These are phyloP conservation scores for Claviceps sp. DNA, from an alignment of 2,329 filamentous ascomycete species.

Conservation along the genomic window DNA sequence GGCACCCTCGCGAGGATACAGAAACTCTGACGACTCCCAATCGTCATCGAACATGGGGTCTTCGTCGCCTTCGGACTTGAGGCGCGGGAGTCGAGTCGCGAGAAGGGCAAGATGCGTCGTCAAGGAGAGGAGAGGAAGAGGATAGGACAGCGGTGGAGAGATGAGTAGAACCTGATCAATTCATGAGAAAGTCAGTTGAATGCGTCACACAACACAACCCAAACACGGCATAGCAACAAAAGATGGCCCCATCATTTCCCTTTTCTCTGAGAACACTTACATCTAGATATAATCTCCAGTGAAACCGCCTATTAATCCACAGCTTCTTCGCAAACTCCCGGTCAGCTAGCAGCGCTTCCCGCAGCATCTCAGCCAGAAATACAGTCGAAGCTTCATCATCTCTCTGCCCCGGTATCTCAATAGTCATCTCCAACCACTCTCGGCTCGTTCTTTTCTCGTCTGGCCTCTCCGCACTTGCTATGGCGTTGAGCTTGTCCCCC, in stretches of 20 bases:
- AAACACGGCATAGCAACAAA: neutral
- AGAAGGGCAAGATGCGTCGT: conserved; percentile 90
- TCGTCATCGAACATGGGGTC: conserved; percentile 97
- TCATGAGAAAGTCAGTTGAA: too few relatives aligned
- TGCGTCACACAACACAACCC: neutral
- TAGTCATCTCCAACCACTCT: conserved; percentile 79
- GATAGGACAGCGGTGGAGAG: conserved; percentile 86
- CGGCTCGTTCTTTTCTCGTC: conserved; percentile 31
- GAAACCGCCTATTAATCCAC: conserved; percentile 81
- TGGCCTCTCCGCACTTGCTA: conserved; percentile 26
- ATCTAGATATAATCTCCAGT: conserved; percentile 94
- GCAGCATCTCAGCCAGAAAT: conserved; percentile 77
- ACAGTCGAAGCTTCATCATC: conserved; percentile 86
- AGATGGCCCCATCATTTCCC: neutral
- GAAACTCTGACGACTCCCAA: conserved; percentile 69
- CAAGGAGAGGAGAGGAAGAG: conserved; percentile 79
- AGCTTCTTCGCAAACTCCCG: conserved; percentile 57
- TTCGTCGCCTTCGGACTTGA: conserved; percentile 85
- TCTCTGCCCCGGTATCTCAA: conserved; percentile 81
- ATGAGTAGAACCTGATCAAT: conserved; percentile 68
- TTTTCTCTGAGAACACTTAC: conserved; percentile 35
- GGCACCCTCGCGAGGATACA: conserved; percentile 49
- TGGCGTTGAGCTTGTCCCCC: conserved; percentile 7
- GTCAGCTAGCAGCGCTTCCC: conserved; percentile 68
- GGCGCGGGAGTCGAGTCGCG: conserved; percentile 66